A percentile compares a stretch with the other conserved stretches of the same genome.
Evolutionary conservation across 345 rosid species (phyloP).

Genomic region (Capsella bursapastoris): DNA sequence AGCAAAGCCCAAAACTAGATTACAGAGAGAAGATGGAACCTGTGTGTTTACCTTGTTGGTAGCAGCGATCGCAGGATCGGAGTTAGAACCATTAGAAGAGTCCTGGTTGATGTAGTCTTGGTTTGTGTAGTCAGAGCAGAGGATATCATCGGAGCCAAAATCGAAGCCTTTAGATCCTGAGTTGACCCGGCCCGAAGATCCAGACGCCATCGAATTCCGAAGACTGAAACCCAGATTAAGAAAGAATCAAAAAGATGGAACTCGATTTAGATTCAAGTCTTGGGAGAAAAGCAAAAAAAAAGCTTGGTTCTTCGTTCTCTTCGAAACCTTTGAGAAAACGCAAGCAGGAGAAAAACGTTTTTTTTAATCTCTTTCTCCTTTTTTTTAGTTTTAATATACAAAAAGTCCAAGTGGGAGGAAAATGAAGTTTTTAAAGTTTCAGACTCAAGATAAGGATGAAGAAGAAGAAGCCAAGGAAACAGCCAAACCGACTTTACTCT

Average conservation of each 20-base stretch:
- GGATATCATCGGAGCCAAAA: constrained; percentile 95
- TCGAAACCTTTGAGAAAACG: constrained; percentile 35
- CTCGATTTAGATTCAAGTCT: constrained; percentile 6
- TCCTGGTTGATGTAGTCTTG: constrained; percentile 82
- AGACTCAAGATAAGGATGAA: constrained; percentile 40
- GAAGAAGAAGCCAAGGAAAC: background rate
- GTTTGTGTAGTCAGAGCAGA: constrained; percentile 82
- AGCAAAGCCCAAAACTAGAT: background rate
- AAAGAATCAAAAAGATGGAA: background rate
- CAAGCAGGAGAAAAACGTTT: constrained; percentile 38
- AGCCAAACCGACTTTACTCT: constrained; percentile 21
- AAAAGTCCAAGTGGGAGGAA: background rate
- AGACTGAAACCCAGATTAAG: constrained; percentile 3
- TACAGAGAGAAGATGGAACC: background rate
- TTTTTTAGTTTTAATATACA: no score
- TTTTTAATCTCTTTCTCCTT: background rate
- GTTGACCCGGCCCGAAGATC: constrained; percentile 72
- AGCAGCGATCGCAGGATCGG: constrained; percentile 58
- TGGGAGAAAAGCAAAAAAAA: constrained; percentile 38
- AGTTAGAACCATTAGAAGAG: constrained; percentile 64
- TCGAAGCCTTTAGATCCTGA: constrained; percentile 84
- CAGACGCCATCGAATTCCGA: constrained; percentile 73
- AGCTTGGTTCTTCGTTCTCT: constrained; percentile 28
- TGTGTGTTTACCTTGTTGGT: constrained; percentile 37
- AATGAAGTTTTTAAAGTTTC: constrained; percentile 14